Evolutionary conservation across 306 rosid species (phyloP), one percentile per base, ranked within the genome.

Genomic region (Quercus bicolor): DNA sequence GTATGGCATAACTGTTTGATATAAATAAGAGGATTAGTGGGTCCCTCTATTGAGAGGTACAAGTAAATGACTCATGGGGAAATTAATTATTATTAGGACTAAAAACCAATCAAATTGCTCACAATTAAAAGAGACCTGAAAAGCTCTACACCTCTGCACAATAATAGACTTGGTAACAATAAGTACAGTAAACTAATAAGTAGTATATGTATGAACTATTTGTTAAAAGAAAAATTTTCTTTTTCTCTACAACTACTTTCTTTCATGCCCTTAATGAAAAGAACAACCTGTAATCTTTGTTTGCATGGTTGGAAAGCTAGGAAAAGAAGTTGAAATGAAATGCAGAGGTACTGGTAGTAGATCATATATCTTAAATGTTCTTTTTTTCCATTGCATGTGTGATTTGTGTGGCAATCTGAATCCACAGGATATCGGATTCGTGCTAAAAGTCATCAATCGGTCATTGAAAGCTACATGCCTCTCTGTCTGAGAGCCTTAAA

Each of bases 11-110:
- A 79, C 86, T 79, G 20, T 76, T 78, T 76, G 86, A 83, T 71
- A 88, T 86, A 84, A 85, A 85, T 86, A 87, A 83, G 75, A 82
- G 77, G 73, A 82, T 20, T 57, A 37, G 56, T 81, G 92, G 90
- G 89, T 11, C 91, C 90, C 75, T 29, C 6, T 26, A 37, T 3
- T 54, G 14, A n/a, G 4, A 12, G 53, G 53, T 11, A 12, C 53
- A 45, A 9, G 53, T 48, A 48, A 48, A 2, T 48, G 53, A 48
- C 16, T 48, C 15, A 2, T 24, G 51, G 66, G 70, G 79, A 73
- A 75, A 64, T 77, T 80, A 26, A 79, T 75, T 31, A 76, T n/a
- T 61, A 34, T 56, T 54, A 52, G 12, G 28, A 29, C 55, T 40
- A 10, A 24, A 62, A 15, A 29, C 3, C 52, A n/a, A 34, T 33